A percentile compares a stretch with the other conserved stretches of the same genome.
Conservation (phyloP, 352 stramenopile genomes). For the Phytophthora nicotianae region DNA sequence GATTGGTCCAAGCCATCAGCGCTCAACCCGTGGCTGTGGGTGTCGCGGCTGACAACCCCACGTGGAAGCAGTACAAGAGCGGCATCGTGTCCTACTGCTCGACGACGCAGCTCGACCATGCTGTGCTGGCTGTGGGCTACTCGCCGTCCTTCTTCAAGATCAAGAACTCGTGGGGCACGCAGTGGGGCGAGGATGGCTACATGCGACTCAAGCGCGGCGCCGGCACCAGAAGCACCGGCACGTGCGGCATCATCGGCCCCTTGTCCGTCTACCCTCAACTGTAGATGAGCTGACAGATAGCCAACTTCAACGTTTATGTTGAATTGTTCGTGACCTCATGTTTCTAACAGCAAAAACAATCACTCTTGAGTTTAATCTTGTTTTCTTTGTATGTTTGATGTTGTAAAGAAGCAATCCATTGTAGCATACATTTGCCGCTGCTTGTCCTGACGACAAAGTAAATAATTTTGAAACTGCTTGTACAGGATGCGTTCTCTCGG, state of each 20-base stretch:
- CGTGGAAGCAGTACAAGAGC: slow-evolving; percentile 97
- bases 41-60: slow-evolving; percentile 94
- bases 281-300: slow-evolving; percentile 15
- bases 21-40: slow-evolving; percentile 94
- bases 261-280: slow-evolving; percentile 69
- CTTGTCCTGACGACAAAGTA: too few species aligned
- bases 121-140: slow-evolving; percentile 97
- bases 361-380: slow-evolving; percentile 17
- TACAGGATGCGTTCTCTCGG: too few species aligned
- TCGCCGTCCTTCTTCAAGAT: slow-evolving; percentile 92
- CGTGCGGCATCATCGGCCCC: slow-evolving; percentile 57
- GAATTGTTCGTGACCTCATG: slow-evolving; percentile 18
- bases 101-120: slow-evolving; percentile 96
- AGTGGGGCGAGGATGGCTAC: slow-evolving; percentile 94
- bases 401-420: too few species aligned
- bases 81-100: slow-evolving; percentile 88
- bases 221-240: slow-evolving; percentile 40
- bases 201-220: slow-evolving; percentile 91
- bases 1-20: slow-evolving; percentile 86
- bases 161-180: slow-evolving; percentile 97
- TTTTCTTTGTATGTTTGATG: too few species aligned
- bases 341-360: slow-evolving; percentile 27
- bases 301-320: slow-evolving; percentile 28
- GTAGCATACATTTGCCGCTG: too few species aligned
- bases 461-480: too few species aligned